Evolutionary conservation across 2,329 filamentous ascomycete species (phyloP), one percentile per base, ranked within the genome.

Genomic region (Penicillium sp.): DNA sequence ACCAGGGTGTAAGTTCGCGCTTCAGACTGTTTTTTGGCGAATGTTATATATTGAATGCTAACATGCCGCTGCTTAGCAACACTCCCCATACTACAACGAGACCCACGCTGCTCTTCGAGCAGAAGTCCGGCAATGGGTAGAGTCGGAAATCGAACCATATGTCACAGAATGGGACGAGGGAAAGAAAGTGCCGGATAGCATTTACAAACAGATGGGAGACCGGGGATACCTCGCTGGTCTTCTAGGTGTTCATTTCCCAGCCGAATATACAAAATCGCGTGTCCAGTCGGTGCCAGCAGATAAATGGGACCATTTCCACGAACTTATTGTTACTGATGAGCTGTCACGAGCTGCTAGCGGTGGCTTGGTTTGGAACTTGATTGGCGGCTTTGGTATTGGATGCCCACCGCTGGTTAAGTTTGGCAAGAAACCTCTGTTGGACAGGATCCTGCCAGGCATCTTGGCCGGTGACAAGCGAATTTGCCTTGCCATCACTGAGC

Each of bases 261-360:
- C 81, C 59, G 78, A 96, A 64, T 87, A 93, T 69, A 86, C 85
- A 21, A 79, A 86, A 43, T 83, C 87, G 69, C 78, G 81, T 5
- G 83, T 97, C 65, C 84, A 89, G 76, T 88, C 85, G 49, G 94
- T 99, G 12, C 75, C 88, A 0, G 79, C 89, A 0, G 91, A 97
- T 77, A 87, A 94, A 72, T 99, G 93, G 93, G 94, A 99, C 77
- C 84, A 96, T 46, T 99, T 97, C 86, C 94, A 99, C 77, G 94
- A 99, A 81, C 83, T 97, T 84, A 82, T 97, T 46, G 72, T 99
- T 59, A 97, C 93, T 1, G 94, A 99, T 65, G 94, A 99, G 81
- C 79, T 99, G 46, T 96, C 90, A 40, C 90, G 94, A 55, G 81
- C 86, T 51, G 94, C 88, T 56, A 95, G 90, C 48, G 94, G 94